phyloP scores from a whole-genome alignment of 208 protist genomes.

The Strigomonas culicis region DNA sequence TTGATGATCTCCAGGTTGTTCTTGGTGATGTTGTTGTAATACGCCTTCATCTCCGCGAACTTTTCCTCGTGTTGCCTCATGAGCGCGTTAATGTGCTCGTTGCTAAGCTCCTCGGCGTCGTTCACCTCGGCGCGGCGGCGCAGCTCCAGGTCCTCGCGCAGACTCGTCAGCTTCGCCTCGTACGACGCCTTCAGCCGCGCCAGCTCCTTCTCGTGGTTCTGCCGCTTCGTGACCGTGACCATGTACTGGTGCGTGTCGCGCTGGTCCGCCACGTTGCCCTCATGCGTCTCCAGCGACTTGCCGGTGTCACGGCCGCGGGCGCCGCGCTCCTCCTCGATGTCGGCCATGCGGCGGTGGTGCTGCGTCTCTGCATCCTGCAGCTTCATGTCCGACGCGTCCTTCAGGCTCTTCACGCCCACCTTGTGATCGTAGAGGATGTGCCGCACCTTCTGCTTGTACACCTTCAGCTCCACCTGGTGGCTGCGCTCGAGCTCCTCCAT shows the following conservation, averaged over 20 bases:
- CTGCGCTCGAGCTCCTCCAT: constrained; percentile 94
- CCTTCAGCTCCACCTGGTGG: constrained; percentile 96
- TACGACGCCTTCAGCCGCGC: constrained; percentile 80
- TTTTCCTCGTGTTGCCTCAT: constrained; percentile 94
- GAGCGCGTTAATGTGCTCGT: constrained; percentile 95
- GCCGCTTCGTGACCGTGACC: constrained; percentile 80
- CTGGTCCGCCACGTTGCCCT: constrained; percentile 77
- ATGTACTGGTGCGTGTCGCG: constrained; percentile 88
- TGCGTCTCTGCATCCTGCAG: constrained; percentile 80
- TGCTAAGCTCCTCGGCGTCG: constrained; percentile 95
- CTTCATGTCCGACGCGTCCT: constrained; percentile 83
- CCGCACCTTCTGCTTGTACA: constrained; percentile 97
- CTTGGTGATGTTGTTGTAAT: constrained; percentile 98
- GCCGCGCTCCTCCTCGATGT: constrained; percentile 67
- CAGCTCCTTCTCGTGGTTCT: constrained; percentile 85
- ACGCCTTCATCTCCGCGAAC: constrained; percentile 96
- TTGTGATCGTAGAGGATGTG: constrained; percentile 95
- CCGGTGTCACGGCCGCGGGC: constrained; percentile 52
- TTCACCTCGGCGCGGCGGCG: constrained; percentile 91
- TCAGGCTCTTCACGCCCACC: constrained; percentile 87
- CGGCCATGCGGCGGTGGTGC: constrained; percentile 67
- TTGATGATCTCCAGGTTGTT: constrained; percentile 98
- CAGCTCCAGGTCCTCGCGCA: constrained; percentile 91
- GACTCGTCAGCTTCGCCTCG: constrained; percentile 85
- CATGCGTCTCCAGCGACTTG: constrained; percentile 65